Evolutionary conservation across 2,329 filamentous ascomycete species (phyloP), one percentile per base, ranked within the genome.

Genomic region (Coniochaeta sp.): DNA sequence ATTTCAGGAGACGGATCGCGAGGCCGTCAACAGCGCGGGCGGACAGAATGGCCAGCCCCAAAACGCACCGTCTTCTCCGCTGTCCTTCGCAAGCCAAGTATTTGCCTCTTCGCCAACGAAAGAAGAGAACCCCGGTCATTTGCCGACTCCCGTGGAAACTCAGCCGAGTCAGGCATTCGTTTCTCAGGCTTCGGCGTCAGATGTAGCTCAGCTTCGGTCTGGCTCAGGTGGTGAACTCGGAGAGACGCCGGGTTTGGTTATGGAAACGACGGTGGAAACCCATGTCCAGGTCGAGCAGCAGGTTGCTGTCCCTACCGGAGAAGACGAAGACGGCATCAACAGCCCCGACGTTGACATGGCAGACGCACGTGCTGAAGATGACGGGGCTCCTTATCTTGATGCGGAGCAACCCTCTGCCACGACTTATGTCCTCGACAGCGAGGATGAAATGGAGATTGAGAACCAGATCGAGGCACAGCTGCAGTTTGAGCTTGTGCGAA

Each of bases 61-160:
- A 14, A 22, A 3, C 10, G 42, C 24, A 58, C 58, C 22, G 4
- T 17, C 58, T 63, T 66, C 47, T 62, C 62, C 54, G 59, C 63
- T 60, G 44, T 59, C 67, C 40, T 65, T 67, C 57, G 73, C 69
- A 65, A 73, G 73, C 59, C 71, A 74, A 64, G 38, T 44, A 6
- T 34, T 42, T 19, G 17, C 19, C 19, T 57, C 26, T 6, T 44
- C 38, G 55, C 34, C 34, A 17, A 5, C 17, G 2, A 30, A 6
- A 40, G 24, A 28, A 40, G 30, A 14, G 55, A 19, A 57, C 22
- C 3, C n/a, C 6, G 47, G n/a, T 36, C 34, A 30, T 10, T 30
- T 44, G 9, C 38, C 55, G 14, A 57, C 55, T 9, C 55, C 34
- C 3, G 28, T 44, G 55, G 55, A 57, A 8, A 57, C 55, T n/a